Base-by-base conservation (phyloP, 371 early-diverging fungal genomes). In the Dentiscutata heterogama region DNA sequence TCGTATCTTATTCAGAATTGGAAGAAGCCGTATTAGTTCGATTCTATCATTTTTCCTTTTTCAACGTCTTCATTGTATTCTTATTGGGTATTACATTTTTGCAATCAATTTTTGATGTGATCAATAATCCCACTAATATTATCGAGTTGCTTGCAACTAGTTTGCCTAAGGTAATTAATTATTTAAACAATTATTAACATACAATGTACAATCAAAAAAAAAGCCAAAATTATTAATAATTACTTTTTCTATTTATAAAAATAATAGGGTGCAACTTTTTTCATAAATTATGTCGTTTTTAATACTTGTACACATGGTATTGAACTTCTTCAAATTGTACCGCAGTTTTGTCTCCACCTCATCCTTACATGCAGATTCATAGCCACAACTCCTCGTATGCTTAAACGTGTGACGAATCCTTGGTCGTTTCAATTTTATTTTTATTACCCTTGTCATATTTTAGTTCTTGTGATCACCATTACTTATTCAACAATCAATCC, bases 401-500 rank as follows among this genome's bases (percentile, higher is more conserved):
- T 89, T 74, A 87, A 86, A 77, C 89, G 86, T 13, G 83, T 88
- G 65, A 93, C 89, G 6, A 84, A 82, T 53, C 94, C 90, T n/a
- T 88, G 94, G 90, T 85, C 91, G 6, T 88, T 94, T 80, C 89
- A 93, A 67, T 92, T 85, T 87, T 89, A 92, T 83, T 90, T 91
- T 71, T 89, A 94, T 80, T 93, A 93, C 61, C 93, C 94, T 2
- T 89, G 90, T 56, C 94, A 93, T 74, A 90, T 95, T 42, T 87
- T 97, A 20, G 88, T 96, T 2, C 93, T 96, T 75, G 94, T 94
- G 18, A 95, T 97, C 64, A 92, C 95, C n/a, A 65, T 97, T 51
- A 92, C 94, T 0, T 98, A 98, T 86, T 93, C 96, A 27, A 92
- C 93, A 22, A 94, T 97, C 51, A 93, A 95, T 74, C 98, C 98